phyloP scores from a whole-genome alignment of 75 land plant species.

The Selaginella moellendorffii region DNA sequence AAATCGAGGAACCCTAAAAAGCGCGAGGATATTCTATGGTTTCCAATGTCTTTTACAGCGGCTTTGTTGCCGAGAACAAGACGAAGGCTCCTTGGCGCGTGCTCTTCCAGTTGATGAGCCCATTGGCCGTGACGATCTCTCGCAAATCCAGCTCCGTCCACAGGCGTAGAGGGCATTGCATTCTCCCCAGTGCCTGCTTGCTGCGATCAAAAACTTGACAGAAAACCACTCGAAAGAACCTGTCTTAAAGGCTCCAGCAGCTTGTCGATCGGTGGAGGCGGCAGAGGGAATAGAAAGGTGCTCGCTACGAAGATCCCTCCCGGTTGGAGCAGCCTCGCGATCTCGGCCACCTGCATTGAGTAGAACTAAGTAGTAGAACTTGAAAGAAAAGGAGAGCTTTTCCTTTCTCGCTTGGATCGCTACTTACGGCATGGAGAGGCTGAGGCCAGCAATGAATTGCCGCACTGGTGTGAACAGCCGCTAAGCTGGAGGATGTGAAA shows the following conservation, averaged over 20 bases:
- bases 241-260: conserved; percentile 18
- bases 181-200: background rate
- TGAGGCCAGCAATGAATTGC: conserved; percentile 95
- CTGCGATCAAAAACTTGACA: background rate
- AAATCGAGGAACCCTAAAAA: no score
- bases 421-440: conserved; percentile 52
- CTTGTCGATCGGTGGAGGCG: conserved; percentile 11
- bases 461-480: conserved; percentile 95
- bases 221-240: conserved; percentile 19
- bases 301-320: conserved; percentile 86
- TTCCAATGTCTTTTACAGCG: background rate
- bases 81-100: background rate
- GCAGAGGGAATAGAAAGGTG: conserved; percentile 26
- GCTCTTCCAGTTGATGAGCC: background rate
- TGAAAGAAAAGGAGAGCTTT: no score
- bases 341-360: conserved; percentile 81
- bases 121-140: background rate
- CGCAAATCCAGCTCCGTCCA: background rate
- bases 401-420: no score
- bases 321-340: conserved; percentile 63
- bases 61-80: background rate
- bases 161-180: background rate
- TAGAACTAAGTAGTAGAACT: no score
- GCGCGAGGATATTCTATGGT: no score
- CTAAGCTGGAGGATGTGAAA: conserved; percentile 46